phyloP scores from a whole-genome alignment of 495 filamentous ascomycete genomes.

The Penicillium crystallinum region DNA sequence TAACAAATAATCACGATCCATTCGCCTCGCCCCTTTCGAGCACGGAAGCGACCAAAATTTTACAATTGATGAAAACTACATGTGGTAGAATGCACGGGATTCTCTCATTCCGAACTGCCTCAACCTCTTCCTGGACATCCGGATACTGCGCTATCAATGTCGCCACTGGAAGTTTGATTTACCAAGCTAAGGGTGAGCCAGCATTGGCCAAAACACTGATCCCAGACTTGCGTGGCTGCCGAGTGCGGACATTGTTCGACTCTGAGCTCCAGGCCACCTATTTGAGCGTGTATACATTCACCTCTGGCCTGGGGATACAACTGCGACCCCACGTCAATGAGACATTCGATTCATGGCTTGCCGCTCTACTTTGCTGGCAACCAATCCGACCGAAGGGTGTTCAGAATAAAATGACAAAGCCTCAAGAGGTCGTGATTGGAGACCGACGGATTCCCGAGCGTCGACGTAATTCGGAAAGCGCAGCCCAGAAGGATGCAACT shows the following conservation, averaged over 20 bases:
- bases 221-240: conserved; percentile 81
- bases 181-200: conserved; percentile 53
- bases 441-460: conserved; percentile 49
- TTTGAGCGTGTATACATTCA: conserved; percentile 71
- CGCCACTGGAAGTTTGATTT: conserved; percentile 50
- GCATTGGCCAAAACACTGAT: conserved; percentile 58
- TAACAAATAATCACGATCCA: conserved; percentile 32
- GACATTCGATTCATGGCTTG: conserved; percentile 87
- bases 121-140: conserved; percentile 49
- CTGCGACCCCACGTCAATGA: conserved; percentile 67
- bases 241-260: conserved; percentile 63
- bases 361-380: conserved; percentile 91
- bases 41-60: conserved; percentile 45
- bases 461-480: conserved; percentile 58
- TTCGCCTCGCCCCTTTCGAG: conserved; percentile 52
- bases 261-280: conserved; percentile 62
- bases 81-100: conserved; percentile 52
- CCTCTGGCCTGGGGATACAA: conserved; percentile 64
- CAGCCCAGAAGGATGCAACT: conserved; percentile 64
- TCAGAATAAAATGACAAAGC: conserved; percentile 68
- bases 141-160: conserved; percentile 56
- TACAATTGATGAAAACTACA: conserved; percentile 55
- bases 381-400: conserved; percentile 73
- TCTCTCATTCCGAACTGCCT: conserved; percentile 52
- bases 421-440: conserved; percentile 48